Conservation (phyloP, 768 basidiomycete species). For the Lepiota subincarnata region DNA sequence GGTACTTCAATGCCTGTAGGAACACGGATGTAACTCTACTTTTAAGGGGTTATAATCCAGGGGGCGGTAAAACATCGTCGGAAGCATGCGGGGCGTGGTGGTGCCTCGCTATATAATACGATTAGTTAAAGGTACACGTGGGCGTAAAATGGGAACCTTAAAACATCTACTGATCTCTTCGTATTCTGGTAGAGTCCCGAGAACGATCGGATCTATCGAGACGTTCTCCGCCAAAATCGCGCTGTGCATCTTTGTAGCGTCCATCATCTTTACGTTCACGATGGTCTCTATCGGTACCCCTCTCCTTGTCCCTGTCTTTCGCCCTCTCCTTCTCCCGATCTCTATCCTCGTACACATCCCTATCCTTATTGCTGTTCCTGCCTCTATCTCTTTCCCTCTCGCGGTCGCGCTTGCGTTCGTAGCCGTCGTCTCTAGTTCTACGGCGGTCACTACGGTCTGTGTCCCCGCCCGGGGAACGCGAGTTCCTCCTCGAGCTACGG, state of each 20-base stretch:
- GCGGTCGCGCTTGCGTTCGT: slow-evolving; percentile 19
- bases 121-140: too few relatives aligned
- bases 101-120: too few relatives aligned
- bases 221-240: slow-evolving; percentile 7
- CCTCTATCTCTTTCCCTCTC: slow-evolving; percentile 10
- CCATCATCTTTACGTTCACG: neutral
- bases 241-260: slow-evolving; percentile 10
- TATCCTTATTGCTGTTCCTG: slow-evolving; percentile 13
- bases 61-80: too few relatives aligned
- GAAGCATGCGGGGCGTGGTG: too few relatives aligned
- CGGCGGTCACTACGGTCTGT: slow-evolving; percentile 25
- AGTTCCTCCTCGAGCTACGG: slow-evolving; percentile 44
- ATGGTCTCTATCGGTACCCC: slow-evolving; percentile 10
- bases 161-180: slow-evolving; percentile 11
- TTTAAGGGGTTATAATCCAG: too few relatives aligned
- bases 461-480: slow-evolving; percentile 38
- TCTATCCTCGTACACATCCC: slow-evolving; percentile 3
- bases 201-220: slow-evolving; percentile 2
- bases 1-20: too few relatives aligned
- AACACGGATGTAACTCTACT: too few relatives aligned
- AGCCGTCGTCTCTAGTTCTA: slow-evolving; percentile 12
- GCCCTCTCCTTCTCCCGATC: neutral
- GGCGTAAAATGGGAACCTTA: too few relatives aligned
- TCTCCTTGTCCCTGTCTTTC: slow-evolving; percentile 10
- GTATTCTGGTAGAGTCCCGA: slow-evolving; percentile 10